Evolutionary conservation across 441 rosid genomes (phyloP).

Genomic region (Cnidoscolus chayamansa): DNA sequence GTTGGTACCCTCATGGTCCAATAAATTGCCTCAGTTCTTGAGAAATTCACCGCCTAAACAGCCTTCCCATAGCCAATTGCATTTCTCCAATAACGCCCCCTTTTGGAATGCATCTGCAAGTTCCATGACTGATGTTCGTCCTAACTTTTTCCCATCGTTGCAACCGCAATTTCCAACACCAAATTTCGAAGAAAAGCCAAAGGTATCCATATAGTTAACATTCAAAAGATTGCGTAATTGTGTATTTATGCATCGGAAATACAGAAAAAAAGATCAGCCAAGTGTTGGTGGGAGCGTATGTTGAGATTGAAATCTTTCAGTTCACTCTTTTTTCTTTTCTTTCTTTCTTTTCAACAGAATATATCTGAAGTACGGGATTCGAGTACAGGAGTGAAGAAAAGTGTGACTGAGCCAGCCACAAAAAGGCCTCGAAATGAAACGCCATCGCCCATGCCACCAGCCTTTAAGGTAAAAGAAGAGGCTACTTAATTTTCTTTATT

Average conservation of each 20-base stretch:
- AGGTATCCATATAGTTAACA: constrained; percentile 36
- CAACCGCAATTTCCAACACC: constrained; percentile 53
- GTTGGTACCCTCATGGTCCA: constrained; percentile 52
- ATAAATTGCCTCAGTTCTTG: constrained; percentile 47
- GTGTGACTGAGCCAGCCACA: constrained; percentile 58
- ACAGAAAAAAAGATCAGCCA: too few relatives aligned
- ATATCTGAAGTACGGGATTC: constrained; percentile 51
- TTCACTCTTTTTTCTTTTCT: constrained; percentile 5
- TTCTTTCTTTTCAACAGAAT: constrained; percentile 30
- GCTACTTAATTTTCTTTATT: not conserved
- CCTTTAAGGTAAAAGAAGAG: constrained; percentile 66
- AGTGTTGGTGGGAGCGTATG: not conserved
- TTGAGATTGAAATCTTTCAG: constrained; percentile 3
- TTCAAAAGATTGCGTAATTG: too few relatives aligned
- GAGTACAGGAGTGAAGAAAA: constrained; percentile 53
- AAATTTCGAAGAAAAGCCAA: constrained; percentile 63
- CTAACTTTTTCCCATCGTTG: constrained; percentile 53
- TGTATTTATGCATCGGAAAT: too few relatives aligned
- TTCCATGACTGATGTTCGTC: constrained; percentile 48
- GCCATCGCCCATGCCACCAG: constrained; percentile 75
- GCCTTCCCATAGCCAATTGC: constrained; percentile 51
- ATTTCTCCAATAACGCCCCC: constrained; percentile 85
- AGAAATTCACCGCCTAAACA: constrained; percentile 70
- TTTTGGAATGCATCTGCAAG: constrained; percentile 84
- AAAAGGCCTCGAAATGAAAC: constrained; percentile 81